A percentile compares a stretch with the other conserved stretches of the same genome.
Conservation (phyloP, 2,329 filamentous ascomycete genomes). For the Sarocladiaceae sp. region DNA sequence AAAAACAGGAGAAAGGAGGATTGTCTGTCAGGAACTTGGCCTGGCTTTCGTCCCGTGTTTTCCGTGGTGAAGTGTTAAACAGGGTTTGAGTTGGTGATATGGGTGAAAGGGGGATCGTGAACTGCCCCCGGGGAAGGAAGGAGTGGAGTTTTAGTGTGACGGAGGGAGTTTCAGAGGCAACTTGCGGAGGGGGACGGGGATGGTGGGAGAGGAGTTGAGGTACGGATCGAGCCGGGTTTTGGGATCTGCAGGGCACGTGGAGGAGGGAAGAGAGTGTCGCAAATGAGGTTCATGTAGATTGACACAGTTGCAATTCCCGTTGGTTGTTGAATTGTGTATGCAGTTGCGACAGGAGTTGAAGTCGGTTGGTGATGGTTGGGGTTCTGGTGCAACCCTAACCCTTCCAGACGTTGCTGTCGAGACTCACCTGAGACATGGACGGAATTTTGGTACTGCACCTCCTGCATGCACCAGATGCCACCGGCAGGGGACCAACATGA, state of each 20-base stretch:
- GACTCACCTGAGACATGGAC: constrained; percentile 7
- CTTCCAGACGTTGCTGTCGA: neutral
- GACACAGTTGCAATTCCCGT: neutral
- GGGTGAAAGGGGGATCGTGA: neutral
- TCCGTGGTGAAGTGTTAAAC: too few relatives aligned
- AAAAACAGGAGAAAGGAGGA: neutral
- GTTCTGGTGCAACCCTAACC: neutral
- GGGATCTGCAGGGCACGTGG: constrained; percentile 3
- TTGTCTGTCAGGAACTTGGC: neutral
- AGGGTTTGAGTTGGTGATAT: neutral
- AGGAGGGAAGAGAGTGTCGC: neutral
- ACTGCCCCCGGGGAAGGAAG: neutral
- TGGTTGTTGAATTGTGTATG: neutral
- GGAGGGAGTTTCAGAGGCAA: constrained; percentile 7
- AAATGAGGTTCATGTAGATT: constrained; percentile 3
- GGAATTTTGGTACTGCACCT: neutral
- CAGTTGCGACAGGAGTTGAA: neutral
- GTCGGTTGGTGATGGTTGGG: neutral
- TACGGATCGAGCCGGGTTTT: neutral
- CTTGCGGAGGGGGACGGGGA: neutral
- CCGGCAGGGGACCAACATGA: neutral
- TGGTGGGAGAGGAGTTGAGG: neutral
- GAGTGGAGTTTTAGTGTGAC: neutral
- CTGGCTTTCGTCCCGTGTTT: neutral
- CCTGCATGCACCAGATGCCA: neutral